Conservation (phyloP, 352 stramenopile species). For the Phytophthora sp. region DNA sequence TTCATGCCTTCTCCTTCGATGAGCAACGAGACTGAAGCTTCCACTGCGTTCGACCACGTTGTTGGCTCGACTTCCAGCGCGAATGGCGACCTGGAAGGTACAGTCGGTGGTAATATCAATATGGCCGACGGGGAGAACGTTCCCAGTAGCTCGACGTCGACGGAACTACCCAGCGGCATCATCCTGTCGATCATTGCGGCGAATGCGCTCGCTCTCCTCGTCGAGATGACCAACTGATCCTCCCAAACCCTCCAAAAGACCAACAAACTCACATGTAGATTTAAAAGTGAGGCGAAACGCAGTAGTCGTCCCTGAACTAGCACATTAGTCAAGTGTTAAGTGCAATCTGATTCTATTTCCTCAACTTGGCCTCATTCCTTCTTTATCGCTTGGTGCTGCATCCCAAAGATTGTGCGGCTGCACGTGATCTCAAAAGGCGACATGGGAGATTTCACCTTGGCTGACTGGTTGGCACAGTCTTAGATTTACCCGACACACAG, state of each 20-base stretch:
- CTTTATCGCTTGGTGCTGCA: too few relatives aligned
- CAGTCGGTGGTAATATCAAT: constrained; percentile 12
- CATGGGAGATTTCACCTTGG: neutral
- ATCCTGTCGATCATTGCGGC: neutral
- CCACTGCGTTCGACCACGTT: constrained; percentile 3
- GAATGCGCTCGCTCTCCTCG: neutral
- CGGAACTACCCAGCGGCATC: neutral
- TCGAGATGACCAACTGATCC: neutral
- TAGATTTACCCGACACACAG: neutral
- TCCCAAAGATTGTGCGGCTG: constrained; percentile 7
- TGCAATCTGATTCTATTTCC: too few relatives aligned
- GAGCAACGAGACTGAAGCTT: constrained; percentile 1
- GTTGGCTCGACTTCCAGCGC: constrained; percentile 1
- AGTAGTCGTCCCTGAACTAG: neutral
- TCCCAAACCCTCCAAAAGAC: neutral
- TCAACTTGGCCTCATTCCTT: too few relatives aligned
- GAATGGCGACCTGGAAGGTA: neutral
- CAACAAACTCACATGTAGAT: neutral
- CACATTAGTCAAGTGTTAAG: too few relatives aligned
- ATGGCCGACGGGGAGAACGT: constrained; percentile 10
- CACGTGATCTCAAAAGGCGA: neutral
- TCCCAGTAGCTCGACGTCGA: neutral
- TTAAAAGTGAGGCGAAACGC: too few relatives aligned
- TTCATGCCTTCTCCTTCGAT: constrained; percentile 10
- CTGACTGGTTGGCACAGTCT: neutral